These are phyloP conservation scores for Phytophthora boehmeriae DNA, from an alignment of 352 stramenopile species.

Conservation along the genomic window DNA sequence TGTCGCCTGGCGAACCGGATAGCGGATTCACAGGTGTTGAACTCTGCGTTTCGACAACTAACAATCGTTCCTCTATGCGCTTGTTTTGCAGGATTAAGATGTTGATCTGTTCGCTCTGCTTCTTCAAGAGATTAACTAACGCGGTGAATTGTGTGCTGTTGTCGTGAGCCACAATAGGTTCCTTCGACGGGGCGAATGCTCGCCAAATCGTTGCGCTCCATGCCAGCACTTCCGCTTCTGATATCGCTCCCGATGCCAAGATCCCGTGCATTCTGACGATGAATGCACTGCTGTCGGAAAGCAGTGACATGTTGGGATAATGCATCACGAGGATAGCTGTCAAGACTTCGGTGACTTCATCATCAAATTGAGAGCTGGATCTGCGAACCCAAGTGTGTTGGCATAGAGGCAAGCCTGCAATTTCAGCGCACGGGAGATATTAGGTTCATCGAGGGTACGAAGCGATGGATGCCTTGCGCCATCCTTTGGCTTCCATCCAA, in stretches of 20 bases:
- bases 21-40: not conserved
- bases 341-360: conserved; percentile 10
- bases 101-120: conserved; percentile 10
- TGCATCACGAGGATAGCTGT: conserved; percentile 13
- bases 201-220: conserved; percentile 1
- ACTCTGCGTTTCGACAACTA: conserved; percentile 1
- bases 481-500: conserved; percentile 8
- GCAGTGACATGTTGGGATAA: conserved; percentile 10
- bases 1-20: not conserved
- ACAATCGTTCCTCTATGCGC: conserved; percentile 11
- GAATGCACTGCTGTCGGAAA: conserved; percentile 1
- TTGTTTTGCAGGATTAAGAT: conserved; percentile 16
- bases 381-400: not conserved
- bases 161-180: no score
- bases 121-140: conserved; percentile 8
- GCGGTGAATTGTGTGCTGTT: not conserved
- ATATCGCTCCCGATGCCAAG: not conserved
- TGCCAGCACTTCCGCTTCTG: conserved; percentile 1
- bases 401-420: conserved; percentile 6
- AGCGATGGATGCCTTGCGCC: conserved; percentile 6
- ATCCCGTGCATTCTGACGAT: conserved; percentile 5
- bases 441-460: no score
- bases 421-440: not conserved
- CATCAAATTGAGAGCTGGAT: conserved; percentile 8
- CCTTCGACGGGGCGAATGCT: no score